Evolutionary conservation across 495 filamentous ascomycete species (phyloP).

Genomic region (Cladorrhinum samala): DNA sequence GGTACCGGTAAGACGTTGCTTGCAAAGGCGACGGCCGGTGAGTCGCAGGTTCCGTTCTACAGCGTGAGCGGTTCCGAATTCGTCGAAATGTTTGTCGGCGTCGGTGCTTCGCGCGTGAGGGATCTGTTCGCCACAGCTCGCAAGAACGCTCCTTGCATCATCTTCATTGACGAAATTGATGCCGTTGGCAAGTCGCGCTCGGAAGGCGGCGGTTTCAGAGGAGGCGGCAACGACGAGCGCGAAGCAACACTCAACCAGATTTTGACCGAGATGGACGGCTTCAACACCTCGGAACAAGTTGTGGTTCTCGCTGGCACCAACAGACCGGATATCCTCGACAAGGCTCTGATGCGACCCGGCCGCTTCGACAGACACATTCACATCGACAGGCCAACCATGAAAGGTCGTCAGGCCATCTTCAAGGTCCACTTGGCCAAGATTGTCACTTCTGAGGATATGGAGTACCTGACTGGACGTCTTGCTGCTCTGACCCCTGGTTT

Average conservation of each 20-base stretch:
- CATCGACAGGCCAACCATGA: constrained; percentile 93
- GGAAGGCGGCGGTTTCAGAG: constrained; percentile 56
- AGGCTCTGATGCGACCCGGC: constrained; percentile 91
- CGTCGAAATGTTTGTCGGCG: constrained; percentile 99
- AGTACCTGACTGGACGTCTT: constrained; percentile 78
- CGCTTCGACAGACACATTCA: constrained; percentile 93
- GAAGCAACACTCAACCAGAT: constrained; percentile 97
- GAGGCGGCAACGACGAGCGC: constrained; percentile 93
- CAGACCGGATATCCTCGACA: constrained; percentile 86
- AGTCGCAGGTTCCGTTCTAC: constrained; percentile 97
- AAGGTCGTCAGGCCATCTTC: constrained; percentile 94
- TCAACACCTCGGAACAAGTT: constrained; percentile 95
- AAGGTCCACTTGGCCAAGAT: constrained; percentile 88
- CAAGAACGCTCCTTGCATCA: constrained; percentile 95
- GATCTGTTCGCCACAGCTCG: constrained; percentile 92
- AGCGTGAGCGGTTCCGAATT: constrained; percentile 98
- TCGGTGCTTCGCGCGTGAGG: constrained; percentile 88
- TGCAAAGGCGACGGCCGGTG: constrained; percentile 94
- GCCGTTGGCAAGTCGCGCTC: constrained; percentile 88
- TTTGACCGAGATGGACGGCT: constrained; percentile 98
- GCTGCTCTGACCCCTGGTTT: constrained; percentile 93
- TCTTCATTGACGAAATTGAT: constrained; percentile 99
- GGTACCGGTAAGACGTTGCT: constrained; percentile 97
- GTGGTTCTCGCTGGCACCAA: constrained; percentile 98
- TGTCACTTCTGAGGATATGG: constrained; percentile 80